A percentile compares a stretch with the other conserved stretches of the same genome.
phyloP scores from a whole-genome alignment of 805 yeast species.

The Isabelozyma heimii region DNA sequence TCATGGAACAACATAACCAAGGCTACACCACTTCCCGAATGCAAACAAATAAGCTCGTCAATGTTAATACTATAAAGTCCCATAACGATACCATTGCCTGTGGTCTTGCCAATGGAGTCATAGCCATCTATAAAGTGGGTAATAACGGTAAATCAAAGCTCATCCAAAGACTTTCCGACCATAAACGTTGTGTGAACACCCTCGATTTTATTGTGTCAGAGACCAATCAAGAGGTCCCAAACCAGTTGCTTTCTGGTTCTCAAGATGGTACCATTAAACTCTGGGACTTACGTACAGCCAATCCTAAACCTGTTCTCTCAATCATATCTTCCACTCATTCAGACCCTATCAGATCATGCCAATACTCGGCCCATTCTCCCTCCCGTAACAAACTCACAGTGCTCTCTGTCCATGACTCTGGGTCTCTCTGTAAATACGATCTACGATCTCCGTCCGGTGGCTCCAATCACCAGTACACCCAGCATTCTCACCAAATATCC shows the following conservation, averaged over 20 bases:
- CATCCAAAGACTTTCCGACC: slow-evolving; percentile 31
- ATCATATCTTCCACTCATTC: slow-evolving; percentile 54
- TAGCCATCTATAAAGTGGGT: slow-evolving; percentile 28
- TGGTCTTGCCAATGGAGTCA: slow-evolving; percentile 37
- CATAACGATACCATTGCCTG: slow-evolving; percentile 33
- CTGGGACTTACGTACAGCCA: slow-evolving; percentile 64
- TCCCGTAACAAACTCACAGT: slow-evolving; percentile 38
- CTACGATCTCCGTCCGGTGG: slow-evolving; percentile 40
- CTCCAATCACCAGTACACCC: slow-evolving; percentile 4
- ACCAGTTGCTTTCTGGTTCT: slow-evolving; percentile 52
- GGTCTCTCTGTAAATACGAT: slow-evolving; percentile 85
- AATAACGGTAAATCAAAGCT: slow-evolving; percentile 31
- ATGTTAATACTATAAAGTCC: slow-evolving; percentile 39
- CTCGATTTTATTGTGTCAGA: slow-evolving; percentile 30
- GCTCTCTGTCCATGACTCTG: slow-evolving; percentile 85
- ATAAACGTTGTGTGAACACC: slow-evolving; percentile 41
- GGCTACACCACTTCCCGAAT: slow-evolving; percentile 9
- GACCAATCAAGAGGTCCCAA: slow-evolving; percentile 5
- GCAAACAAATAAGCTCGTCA: slow-evolving; percentile 23
- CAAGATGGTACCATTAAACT: slow-evolving; percentile 77
- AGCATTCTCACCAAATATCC: slow-evolving; percentile 10
- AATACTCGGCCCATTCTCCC: slow-evolving; percentile 50
- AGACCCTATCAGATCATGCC: slow-evolving; percentile 65
- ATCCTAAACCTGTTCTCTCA: slow-evolving; percentile 46
- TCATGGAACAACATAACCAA: slow-evolving; percentile 22